Percentiles rank a stretch among this genome's conserved stretches.
phyloP scores from a whole-genome alignment of 2,329 filamentous ascomycete genomes.

The Periglandula ipomoeae region DNA sequence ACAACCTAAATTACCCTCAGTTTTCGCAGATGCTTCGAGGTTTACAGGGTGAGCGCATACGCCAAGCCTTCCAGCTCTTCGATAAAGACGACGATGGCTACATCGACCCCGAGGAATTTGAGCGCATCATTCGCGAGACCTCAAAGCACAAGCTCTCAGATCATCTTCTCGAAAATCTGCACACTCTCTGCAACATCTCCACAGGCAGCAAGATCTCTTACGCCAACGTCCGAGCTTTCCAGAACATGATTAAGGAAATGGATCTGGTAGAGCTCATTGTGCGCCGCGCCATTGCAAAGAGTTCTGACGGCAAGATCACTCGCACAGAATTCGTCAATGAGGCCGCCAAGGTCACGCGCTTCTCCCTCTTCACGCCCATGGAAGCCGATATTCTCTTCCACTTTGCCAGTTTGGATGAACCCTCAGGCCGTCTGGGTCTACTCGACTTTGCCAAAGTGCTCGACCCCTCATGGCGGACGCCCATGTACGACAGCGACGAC shows the following conservation, averaged over 20 bases:
- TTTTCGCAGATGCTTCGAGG: constrained; percentile 98
- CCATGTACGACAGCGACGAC: constrained; percentile 41
- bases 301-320: constrained; percentile 84
- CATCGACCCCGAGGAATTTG: constrained; percentile 92
- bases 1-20: constrained; percentile 88
- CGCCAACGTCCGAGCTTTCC: constrained; percentile 93
- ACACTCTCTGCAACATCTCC: constrained; percentile 91
- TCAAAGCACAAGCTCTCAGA: constrained; percentile 95
- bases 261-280: constrained; percentile 93
- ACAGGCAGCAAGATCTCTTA: constrained; percentile 91
- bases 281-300: constrained; percentile 75
- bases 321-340: constrained; percentile 91
- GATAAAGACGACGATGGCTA: constrained; percentile 90
- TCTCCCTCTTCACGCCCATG: constrained; percentile 96
- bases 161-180: constrained; percentile 82
- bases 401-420: constrained; percentile 87
- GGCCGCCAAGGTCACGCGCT: constrained; percentile 81
- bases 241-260: constrained; percentile 97
- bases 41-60: constrained; percentile 88
- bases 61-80: constrained; percentile 87
- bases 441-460: constrained; percentile 90
- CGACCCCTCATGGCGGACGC: constrained; percentile 80
- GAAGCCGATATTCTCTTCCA: constrained; percentile 98
- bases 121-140: constrained; percentile 91
- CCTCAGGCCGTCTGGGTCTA: constrained; percentile 74